These are phyloP conservation scores for Colletotrichum sp. DNA, from an alignment of 2,329 filamentous ascomycete genomes.

Conservation along the genomic window DNA sequence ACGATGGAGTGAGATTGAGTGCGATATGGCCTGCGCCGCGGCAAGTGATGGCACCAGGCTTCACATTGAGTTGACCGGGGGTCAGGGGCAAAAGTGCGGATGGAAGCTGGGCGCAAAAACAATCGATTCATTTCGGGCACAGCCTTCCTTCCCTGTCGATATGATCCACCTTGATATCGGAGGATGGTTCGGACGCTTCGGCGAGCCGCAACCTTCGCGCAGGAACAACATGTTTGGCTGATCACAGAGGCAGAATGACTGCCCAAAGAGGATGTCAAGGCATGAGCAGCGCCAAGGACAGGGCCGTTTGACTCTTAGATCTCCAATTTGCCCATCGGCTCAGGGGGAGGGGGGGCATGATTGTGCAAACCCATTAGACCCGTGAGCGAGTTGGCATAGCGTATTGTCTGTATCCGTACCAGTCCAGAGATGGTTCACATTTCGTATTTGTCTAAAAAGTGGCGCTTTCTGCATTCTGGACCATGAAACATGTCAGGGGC, in stretches of 20 bases:
- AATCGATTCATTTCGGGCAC: conserved; percentile 16
- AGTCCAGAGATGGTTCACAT: neutral
- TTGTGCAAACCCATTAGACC: neutral
- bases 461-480: neutral
- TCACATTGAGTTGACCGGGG: neutral
- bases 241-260: neutral
- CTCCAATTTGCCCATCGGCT: neutral
- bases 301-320: neutral
- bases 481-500: conserved; percentile 14
- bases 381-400: neutral
- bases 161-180: conserved; percentile 9
- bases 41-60: neutral
- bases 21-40: neutral
- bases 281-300: neutral
- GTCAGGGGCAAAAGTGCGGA: neutral
- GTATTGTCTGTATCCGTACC: neutral
- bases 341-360: neutral
- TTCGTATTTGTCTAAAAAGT: conserved; percentile 13
- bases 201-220: neutral
- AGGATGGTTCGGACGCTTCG: conserved; percentile 1
- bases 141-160: neutral
- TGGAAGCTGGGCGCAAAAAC: neutral
- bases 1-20: conserved; percentile 3
- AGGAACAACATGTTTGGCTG: neutral
- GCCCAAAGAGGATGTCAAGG: neutral